Conservation (phyloP, 1,139 yeast genomes). For the Yamadazyma friedrichii region DNA sequence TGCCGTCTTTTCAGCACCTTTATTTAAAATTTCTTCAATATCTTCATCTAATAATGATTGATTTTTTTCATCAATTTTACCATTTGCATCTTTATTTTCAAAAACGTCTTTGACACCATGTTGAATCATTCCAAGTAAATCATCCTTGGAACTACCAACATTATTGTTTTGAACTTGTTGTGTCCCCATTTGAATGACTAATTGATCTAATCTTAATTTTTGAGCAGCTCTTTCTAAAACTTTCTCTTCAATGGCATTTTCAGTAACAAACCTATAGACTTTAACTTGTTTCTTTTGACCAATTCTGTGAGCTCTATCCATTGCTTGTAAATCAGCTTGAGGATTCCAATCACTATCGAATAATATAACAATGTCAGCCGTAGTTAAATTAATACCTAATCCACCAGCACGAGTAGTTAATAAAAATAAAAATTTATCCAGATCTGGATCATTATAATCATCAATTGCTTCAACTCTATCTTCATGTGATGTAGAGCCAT, state of each 20-base stretch:
- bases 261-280: conserved; percentile 90
- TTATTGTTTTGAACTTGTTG: conserved; percentile 42
- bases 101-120: conserved; percentile 93
- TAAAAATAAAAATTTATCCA: conserved; percentile 79
- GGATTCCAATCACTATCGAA: conserved; percentile 99
- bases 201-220: conserved; percentile 85
- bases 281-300: conserved; percentile 96
- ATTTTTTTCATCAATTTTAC: conserved; percentile 7
- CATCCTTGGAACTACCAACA: conserved; percentile 65
- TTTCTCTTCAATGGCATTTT: conserved; percentile 94
- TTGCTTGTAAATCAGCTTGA: conserved; percentile 97
- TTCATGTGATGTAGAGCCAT: conserved; percentile 92
- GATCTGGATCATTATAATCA: conserved; percentile 80
- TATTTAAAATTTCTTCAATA: conserved; percentile 72
- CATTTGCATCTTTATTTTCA: conserved; percentile 40
- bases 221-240: conserved; percentile 96
- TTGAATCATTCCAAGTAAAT: conserved; percentile 90
- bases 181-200: conserved; percentile 94
- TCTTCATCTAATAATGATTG: conserved; percentile 58
- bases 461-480: conserved; percentile 92
- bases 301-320: conserved; percentile 98
- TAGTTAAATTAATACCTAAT: conserved; percentile 87
- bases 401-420: conserved; percentile 99
- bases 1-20: conserved; percentile 81
- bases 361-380: conserved; percentile 87